Evolutionary conservation across 805 yeast species (phyloP).

Genomic region (Torulaspora maleeae): DNA sequence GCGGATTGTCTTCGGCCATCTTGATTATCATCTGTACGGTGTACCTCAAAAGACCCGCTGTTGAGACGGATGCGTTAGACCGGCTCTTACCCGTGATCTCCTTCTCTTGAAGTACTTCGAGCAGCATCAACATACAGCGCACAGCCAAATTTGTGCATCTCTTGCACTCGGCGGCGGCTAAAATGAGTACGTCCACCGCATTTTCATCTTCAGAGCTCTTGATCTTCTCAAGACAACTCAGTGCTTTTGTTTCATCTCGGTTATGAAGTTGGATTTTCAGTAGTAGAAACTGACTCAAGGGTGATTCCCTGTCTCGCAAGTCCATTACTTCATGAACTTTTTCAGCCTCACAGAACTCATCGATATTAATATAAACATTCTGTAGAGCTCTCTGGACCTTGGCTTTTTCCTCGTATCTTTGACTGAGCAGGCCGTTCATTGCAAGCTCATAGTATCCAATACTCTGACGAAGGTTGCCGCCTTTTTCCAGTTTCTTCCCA

Average conservation of each 20-base stretch:
- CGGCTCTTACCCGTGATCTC: constrained; percentile 1
- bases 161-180: constrained; percentile 35
- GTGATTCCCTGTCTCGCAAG: constrained; percentile 18
- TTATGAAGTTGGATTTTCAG: constrained; percentile 24
- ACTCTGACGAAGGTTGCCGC: constrained; percentile 18
- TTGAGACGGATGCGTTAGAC: constrained; percentile 24
- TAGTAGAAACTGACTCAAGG: constrained; percentile 35
- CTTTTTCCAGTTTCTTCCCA: constrained; percentile 34
- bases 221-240: constrained; percentile 34
- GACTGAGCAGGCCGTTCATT: constrained; percentile 24
- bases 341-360: constrained; percentile 21
- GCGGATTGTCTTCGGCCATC: constrained; percentile 17
- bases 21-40: constrained; percentile 34
- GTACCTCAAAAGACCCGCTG: constrained; percentile 26
- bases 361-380: constrained; percentile 27
- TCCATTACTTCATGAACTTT: constrained; percentile 26
- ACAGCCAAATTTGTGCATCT: constrained; percentile 25
- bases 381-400: constrained; percentile 39
- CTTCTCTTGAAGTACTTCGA: constrained; percentile 24
- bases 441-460: constrained; percentile 29
- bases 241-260: constrained; percentile 15
- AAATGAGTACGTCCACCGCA: constrained; percentile 31
- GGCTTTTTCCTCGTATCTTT: constrained; percentile 32
- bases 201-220: constrained; percentile 35
- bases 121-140: constrained; percentile 26